Evolutionary conservation across 495 filamentous ascomycete species (phyloP).

Genomic region (Baudoinia panamericana): DNA sequence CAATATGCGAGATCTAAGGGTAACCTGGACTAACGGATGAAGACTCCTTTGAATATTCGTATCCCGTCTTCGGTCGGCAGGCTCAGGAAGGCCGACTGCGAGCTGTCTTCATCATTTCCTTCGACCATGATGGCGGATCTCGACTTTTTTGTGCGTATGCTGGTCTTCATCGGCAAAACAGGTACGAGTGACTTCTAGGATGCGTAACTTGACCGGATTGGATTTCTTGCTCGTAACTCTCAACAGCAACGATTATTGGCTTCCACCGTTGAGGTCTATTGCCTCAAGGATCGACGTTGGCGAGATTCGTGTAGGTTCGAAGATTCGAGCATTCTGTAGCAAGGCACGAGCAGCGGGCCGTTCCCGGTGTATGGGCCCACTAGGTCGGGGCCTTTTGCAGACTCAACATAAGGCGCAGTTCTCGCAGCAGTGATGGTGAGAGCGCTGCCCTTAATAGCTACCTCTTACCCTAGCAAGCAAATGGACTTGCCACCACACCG

Average conservation of each 20-base stretch:
- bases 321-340: not conserved
- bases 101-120: no score
- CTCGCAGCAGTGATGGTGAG: not conserved
- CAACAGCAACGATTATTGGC: no score
- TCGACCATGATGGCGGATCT: not conserved
- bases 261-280: not conserved
- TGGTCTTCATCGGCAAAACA: no score
- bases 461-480: conserved; percentile 25
- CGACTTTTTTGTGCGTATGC: not conserved
- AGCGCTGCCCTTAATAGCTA: not conserved
- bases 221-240: not conserved
- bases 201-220: not conserved
- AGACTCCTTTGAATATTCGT: not conserved
- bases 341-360: no score
- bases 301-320: not conserved
- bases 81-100: no score
- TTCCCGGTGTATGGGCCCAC: no score
- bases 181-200: not conserved
- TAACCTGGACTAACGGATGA: not conserved
- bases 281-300: not conserved
- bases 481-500: conserved; percentile 22
- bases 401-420: not conserved
- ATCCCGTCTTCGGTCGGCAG: no score
- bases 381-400: no score
- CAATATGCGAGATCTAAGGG: not conserved